A percentile compares a stretch with the other conserved stretches of the same genome.
Evolutionary conservation across 2,329 filamentous ascomycete genomes (phyloP).

Genomic region (Xylariaceae sp.): DNA sequence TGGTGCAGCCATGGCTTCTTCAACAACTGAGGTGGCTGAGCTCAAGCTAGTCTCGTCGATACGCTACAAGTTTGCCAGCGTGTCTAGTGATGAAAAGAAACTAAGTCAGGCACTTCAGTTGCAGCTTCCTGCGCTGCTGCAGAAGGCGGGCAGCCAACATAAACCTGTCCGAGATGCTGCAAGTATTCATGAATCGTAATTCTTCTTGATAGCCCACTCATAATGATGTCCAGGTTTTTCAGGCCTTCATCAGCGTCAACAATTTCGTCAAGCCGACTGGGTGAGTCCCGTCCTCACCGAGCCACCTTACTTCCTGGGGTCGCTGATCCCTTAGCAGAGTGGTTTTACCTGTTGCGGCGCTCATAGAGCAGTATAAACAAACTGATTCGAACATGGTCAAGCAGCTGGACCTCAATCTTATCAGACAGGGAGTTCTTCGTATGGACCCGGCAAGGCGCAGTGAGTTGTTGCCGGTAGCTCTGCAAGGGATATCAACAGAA

Average conservation of each 20-base stretch:
- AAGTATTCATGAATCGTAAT: constrained; percentile 11
- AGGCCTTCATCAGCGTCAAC: constrained; percentile 49
- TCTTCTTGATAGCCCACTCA: constrained; percentile 12
- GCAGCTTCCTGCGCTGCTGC: constrained; percentile 75
- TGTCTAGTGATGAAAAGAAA: constrained; percentile 76
- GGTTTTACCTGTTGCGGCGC: constrained; percentile 74
- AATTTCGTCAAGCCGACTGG: constrained; percentile 50
- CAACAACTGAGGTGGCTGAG: constrained; percentile 27
- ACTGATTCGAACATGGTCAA: constrained; percentile 70
- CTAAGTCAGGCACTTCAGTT: constrained; percentile 72
- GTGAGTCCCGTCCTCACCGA: constrained; percentile 33
- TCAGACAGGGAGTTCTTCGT: constrained; percentile 70
- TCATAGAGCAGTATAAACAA: constrained; percentile 87
- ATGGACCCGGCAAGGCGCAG: constrained; percentile 58
- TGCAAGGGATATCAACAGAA: constrained; percentile 62
- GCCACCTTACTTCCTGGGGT: constrained; percentile 2
- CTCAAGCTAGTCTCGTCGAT: constrained; percentile 33
- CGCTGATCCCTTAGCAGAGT: constrained; percentile 45
- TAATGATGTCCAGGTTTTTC: constrained; percentile 40
- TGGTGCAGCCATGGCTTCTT: constrained; percentile 29
- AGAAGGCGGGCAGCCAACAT: constrained; percentile 82
- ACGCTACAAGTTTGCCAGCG: constrained; percentile 31
- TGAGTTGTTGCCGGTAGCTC: constrained; percentile 65
- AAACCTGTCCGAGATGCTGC: constrained; percentile 62
- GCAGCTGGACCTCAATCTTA: constrained; percentile 84